Evolutionary conservation across 208 protist genomes (phyloP).

Genomic region (Vickermania spadyakhi): DNA sequence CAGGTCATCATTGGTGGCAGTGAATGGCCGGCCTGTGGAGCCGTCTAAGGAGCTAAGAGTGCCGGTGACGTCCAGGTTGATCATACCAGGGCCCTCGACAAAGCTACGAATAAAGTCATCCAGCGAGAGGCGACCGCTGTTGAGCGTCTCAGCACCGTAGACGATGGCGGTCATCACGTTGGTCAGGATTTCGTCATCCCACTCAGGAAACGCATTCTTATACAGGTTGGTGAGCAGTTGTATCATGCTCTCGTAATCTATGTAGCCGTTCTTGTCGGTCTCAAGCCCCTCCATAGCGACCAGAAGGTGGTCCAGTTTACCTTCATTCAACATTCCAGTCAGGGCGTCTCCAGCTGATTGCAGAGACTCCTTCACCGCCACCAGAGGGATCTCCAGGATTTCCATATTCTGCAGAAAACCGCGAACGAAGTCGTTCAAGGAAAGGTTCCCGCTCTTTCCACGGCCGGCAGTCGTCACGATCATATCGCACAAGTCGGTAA

Average conservation of each 20-base stretch:
- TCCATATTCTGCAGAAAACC: slow-evolving; percentile 49
- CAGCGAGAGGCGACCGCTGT: slow-evolving; percentile 26
- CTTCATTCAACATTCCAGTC: background rate
- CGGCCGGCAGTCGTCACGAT: slow-evolving; percentile 69
- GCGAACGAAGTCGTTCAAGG: slow-evolving; percentile 50
- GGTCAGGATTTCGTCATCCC: slow-evolving; percentile 46
- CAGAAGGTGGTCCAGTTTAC: slow-evolving; percentile 10
- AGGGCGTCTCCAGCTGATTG: background rate
- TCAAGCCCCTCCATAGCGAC: slow-evolving; percentile 16
- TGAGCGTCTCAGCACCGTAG: slow-evolving; percentile 31
- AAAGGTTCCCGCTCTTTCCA: slow-evolving; percentile 27
- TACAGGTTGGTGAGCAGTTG: slow-evolving; percentile 44
- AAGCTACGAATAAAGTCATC: slow-evolving; percentile 69
- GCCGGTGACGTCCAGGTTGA: background rate
- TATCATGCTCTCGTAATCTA: slow-evolving; percentile 45
- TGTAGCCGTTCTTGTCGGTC: slow-evolving; percentile 23
- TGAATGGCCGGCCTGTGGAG: background rate
- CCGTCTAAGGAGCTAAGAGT: background rate
- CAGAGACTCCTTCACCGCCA: slow-evolving; percentile 23
- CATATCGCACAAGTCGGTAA: slow-evolving; percentile 64
- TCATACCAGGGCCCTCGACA: slow-evolving; percentile 25
- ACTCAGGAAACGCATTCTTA: slow-evolving; percentile 43
- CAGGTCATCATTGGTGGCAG: slow-evolving; percentile 33
- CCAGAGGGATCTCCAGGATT: slow-evolving; percentile 40
- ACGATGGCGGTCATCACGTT: slow-evolving; percentile 62